Evolutionary conservation across 2,329 filamentous ascomycete species (phyloP).

Genomic region (Drechslerella stenobrocha): DNA sequence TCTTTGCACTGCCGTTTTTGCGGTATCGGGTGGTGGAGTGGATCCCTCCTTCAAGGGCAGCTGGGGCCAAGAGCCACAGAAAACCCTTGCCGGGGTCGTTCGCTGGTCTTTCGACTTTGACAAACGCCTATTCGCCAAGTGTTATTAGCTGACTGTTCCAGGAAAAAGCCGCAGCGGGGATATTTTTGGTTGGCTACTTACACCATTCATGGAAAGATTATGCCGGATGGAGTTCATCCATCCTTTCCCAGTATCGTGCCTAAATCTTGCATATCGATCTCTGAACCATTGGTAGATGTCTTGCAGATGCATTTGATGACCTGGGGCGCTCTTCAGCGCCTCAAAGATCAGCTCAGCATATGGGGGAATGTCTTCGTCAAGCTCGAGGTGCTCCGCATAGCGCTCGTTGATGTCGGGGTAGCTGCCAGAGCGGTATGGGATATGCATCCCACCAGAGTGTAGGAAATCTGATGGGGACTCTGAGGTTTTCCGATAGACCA

Average conservation of each 20-base stretch:
- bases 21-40: conserved; percentile 83
- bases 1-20: conserved; percentile 55
- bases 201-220: conserved; percentile 92
- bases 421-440: conserved; percentile 5
- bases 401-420: conserved; percentile 45
- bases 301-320: conserved; percentile 74
- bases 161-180: background rate
- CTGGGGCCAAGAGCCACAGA: conserved; percentile 71
- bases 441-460: conserved; percentile 16
- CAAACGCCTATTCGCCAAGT: conserved; percentile 55
- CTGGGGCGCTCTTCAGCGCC: conserved; percentile 70
- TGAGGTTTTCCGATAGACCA: conserved; percentile 7
- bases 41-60: conserved; percentile 71
- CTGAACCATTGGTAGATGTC: conserved; percentile 91
- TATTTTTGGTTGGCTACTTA: conserved; percentile 60
- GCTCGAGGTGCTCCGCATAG: conserved; percentile 7
- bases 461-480: conserved; percentile 19
- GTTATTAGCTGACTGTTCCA: conserved; percentile 40
- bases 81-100: conserved; percentile 50
- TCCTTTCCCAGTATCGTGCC: conserved; percentile 65
- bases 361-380: conserved; percentile 56
- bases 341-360: conserved; percentile 81
- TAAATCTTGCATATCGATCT: conserved; percentile 75
- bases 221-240: conserved; percentile 97
- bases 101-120: conserved; percentile 56